phyloP scores from a whole-genome alignment of 768 basidiomycete genomes.

The Amanita inopinata region DNA sequence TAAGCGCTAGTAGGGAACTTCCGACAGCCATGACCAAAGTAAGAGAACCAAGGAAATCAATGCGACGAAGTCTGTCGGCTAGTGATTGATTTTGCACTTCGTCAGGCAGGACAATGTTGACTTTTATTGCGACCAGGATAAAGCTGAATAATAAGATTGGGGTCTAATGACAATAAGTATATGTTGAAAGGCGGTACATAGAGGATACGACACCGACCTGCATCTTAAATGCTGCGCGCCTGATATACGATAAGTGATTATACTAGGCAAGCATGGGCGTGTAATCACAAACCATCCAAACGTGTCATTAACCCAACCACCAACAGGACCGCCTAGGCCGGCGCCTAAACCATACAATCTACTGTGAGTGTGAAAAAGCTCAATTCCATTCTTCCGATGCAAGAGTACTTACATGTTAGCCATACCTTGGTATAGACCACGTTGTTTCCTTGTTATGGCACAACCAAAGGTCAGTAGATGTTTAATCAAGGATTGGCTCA shows the following conservation, averaged over 20 bases:
- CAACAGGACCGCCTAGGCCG: slow-evolving; percentile 69
- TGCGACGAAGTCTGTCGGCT: slow-evolving; percentile 59
- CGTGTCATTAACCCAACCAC: slow-evolving; percentile 77
- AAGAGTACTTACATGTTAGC: slow-evolving; percentile 70
- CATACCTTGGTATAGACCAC: slow-evolving; percentile 88
- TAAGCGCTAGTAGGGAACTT: slow-evolving; percentile 66
- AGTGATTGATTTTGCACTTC: slow-evolving; percentile 50
- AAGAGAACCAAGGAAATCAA: slow-evolving; percentile 78
- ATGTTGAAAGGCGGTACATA: slow-evolving; percentile 11
- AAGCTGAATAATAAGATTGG: slow-evolving; percentile 70
- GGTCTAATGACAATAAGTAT: slow-evolving; percentile 33
- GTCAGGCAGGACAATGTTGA: slow-evolving; percentile 68
- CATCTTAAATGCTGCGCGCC: slow-evolving; percentile 80
- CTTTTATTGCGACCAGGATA: slow-evolving; percentile 61
- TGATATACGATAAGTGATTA: slow-evolving; percentile 22
- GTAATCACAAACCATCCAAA: slow-evolving; percentile 68
- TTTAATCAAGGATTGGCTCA: slow-evolving; percentile 12
- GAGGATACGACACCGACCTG: slow-evolving; percentile 43
- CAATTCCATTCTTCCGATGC: neutral
- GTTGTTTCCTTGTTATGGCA: slow-evolving; percentile 47
- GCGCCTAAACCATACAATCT: slow-evolving; percentile 82
- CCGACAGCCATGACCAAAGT: slow-evolving; percentile 69
- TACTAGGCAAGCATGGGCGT: slow-evolving; percentile 4
- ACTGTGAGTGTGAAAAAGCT: neutral
- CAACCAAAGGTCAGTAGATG: slow-evolving; percentile 7